Percentiles rank a stretch among this genome's conserved stretches.
These are phyloP conservation scores for Tetrapyrgos nigripes DNA, from an alignment of 1,284 basidiomycete genomes.

Conservation along the genomic window DNA sequence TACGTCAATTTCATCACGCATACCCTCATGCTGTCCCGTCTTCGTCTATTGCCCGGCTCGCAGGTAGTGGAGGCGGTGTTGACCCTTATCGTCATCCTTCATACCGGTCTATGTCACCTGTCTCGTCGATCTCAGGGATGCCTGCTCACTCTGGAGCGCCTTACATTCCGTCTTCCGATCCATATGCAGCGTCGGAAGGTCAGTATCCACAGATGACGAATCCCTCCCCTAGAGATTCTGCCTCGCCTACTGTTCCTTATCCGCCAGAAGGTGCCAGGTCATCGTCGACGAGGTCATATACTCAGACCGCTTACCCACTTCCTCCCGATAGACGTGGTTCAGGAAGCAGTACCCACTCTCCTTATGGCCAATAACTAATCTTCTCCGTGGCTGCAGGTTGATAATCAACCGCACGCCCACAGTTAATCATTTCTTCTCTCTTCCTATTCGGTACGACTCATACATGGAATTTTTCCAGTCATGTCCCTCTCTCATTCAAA, in stretches of 20 bases:
- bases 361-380: neutral
- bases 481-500: neutral
- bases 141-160: neutral
- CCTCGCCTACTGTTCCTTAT: neutral
- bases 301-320: neutral
- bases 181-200: neutral
- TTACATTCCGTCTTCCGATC: neutral
- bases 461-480: neutral
- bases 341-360: neutral
- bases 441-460: neutral
- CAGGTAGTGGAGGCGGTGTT: neutral
- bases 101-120: neutral
- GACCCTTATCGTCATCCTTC: neutral
- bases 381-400: neutral
- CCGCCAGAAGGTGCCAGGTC: neutral
- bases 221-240: neutral
- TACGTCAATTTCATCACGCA: neutral
- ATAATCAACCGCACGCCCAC: no score
- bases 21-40: no score
- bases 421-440: no score
- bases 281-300: neutral
- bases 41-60: neutral
- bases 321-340: neutral
- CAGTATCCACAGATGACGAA: neutral
- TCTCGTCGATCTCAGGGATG: neutral